These are phyloP conservation scores for Cyclotella atomus DNA, from an alignment of 108 stramenopile species.

Conservation along the genomic window DNA sequence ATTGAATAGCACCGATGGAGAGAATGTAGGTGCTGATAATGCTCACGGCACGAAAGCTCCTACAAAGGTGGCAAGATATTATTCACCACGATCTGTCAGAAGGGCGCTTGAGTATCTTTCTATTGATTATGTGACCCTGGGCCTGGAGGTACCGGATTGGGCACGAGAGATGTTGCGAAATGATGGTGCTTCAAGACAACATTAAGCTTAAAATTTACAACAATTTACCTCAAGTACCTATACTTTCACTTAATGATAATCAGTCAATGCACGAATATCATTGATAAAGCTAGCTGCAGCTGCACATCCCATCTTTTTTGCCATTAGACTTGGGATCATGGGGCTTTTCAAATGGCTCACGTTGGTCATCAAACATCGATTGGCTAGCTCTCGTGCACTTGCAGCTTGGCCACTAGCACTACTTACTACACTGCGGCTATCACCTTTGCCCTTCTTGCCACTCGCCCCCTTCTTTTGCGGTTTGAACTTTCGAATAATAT, in stretches of 20 bases:
- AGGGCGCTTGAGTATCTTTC: conserved; percentile 63
- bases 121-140: conserved; percentile 61
- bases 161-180: conserved; percentile 57
- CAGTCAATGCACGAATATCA: conserved; percentile 51
- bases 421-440: conserved; percentile 18
- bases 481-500: conserved; percentile 46
- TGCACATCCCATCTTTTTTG: conserved; percentile 68
- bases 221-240: too few relatives aligned
- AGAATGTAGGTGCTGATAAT: conserved; percentile 30
- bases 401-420: conserved; percentile 42
- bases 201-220: background rate
- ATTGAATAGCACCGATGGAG: background rate
- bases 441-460: conserved; percentile 7
- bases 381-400: conserved; percentile 43
- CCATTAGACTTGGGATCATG: conserved; percentile 74
- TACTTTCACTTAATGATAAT: too few relatives aligned
- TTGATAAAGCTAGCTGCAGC: conserved; percentile 67
- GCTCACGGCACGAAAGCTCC: conserved; percentile 30
- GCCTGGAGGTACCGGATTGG: conserved; percentile 60
- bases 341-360: conserved; percentile 79
- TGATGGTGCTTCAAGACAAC: conserved; percentile 13
- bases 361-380: conserved; percentile 74
- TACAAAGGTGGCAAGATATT: conserved; percentile 47
- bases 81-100: conserved; percentile 58
- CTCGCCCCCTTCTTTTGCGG: conserved; percentile 11